phyloP scores from a whole-genome alignment of 129 eudicot genomes.

The Helianthus tuberosus region DNA sequence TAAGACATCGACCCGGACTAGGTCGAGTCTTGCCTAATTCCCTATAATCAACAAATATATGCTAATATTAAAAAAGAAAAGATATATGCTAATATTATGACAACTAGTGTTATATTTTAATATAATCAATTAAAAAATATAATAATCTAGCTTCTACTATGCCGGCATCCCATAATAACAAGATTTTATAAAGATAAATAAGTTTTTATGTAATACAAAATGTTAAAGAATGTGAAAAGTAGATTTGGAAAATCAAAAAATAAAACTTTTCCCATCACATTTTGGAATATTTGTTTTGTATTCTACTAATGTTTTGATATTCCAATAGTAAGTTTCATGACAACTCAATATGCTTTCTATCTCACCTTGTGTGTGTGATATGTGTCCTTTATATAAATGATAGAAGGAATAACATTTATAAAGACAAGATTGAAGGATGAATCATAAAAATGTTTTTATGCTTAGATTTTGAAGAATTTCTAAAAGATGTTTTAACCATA shows the following conservation, averaged over 20 bases:
- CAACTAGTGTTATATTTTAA: not conserved
- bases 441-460: not conserved
- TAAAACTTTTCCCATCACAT: not conserved
- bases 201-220: not conserved
- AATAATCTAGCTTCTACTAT: too few species aligned
- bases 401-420: not conserved
- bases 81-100: not conserved
- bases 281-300: not conserved
- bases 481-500: too few species aligned
- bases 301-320: not conserved
- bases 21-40: too few species aligned
- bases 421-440: not conserved
- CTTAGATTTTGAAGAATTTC: not conserved
- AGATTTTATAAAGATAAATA: not conserved
- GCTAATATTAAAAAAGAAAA: not conserved
- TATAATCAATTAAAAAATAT: not conserved
- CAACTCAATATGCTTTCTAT: not conserved
- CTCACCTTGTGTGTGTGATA: not conserved
- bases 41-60: too few species aligned
- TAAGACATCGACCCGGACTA: too few species aligned
- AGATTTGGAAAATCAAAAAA: not conserved
- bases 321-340: not conserved
- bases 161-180: not conserved
- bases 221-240: not conserved
- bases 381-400: not conserved